Conservation (phyloP, 352 stramenopile genomes). For the Pythium aquatile region DNA sequence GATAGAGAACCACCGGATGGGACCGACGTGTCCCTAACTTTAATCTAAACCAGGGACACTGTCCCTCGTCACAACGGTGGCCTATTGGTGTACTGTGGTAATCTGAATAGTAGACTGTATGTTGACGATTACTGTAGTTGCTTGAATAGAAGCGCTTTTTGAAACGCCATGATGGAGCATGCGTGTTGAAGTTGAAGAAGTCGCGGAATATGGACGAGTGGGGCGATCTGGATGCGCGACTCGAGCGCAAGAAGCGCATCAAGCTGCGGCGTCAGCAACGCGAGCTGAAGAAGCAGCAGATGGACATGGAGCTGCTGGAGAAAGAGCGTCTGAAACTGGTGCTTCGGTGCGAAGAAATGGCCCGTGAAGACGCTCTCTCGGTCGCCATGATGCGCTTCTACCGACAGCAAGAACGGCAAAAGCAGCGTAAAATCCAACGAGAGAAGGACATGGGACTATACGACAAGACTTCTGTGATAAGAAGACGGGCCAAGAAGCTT, state of each 20-base stretch:
- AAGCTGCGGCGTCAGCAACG: conserved; percentile 48
- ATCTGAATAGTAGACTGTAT: background rate
- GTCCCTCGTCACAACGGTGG: conserved; percentile 12
- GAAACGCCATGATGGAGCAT: conserved; percentile 1
- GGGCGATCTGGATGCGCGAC: conserved; percentile 42
- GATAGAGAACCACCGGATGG: conserved; percentile 26
- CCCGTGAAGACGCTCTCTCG: conserved; percentile 50
- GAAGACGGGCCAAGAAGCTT: conserved; percentile 32
- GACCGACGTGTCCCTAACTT: background rate
- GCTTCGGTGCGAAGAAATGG: conserved; percentile 48
- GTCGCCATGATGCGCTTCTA: conserved; percentile 37
- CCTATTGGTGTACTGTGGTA: background rate
- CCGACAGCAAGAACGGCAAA: conserved; percentile 14
- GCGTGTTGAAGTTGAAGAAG: conserved; percentile 12
- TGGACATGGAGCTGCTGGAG: conserved; percentile 31
- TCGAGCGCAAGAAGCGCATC: conserved; percentile 48
- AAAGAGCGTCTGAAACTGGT: conserved; percentile 33
- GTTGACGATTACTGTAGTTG: background rate
- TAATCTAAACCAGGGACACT: background rate
- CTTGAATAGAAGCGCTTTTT: conserved; percentile 10
- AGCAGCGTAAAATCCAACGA: conserved; percentile 22
- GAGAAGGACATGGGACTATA: conserved; percentile 42
- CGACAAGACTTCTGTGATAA: conserved; percentile 23
- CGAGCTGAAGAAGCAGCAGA: conserved; percentile 36
- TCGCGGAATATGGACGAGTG: conserved; percentile 32